These are phyloP conservation scores for Melaleuca quinquenervia DNA, from an alignment of 345 rosid species.

Conservation along the genomic window DNA sequence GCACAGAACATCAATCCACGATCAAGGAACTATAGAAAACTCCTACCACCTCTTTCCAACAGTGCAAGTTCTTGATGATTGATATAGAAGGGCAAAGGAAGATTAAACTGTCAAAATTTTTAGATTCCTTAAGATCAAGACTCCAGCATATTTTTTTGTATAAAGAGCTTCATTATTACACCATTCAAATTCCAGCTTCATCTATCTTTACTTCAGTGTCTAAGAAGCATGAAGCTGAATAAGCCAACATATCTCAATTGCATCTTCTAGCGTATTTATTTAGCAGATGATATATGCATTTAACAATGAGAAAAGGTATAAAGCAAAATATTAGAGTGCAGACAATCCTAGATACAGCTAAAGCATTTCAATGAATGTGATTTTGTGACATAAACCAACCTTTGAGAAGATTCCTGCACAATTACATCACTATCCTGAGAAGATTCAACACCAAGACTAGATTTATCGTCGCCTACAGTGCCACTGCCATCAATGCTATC, in stretches of 20 bases:
- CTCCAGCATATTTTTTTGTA: background rate
- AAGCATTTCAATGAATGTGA: background rate
- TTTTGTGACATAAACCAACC: conserved; percentile 35
- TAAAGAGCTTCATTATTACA: background rate
- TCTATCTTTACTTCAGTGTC: background rate
- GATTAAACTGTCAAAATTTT: background rate
- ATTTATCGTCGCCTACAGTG: conserved; percentile 17
- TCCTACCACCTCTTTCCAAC: background rate
- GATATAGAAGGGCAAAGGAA: background rate
- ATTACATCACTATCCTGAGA: conserved; percentile 21
- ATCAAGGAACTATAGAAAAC: background rate
- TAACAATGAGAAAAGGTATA: background rate
- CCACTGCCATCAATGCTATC: conserved; percentile 15
- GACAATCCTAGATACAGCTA: background rate
- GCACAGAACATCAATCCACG: background rate
- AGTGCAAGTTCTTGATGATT: background rate
- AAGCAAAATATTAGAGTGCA: background rate
- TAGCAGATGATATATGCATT: background rate
- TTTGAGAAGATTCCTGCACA: conserved; percentile 34
- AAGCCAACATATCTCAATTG: background rate
- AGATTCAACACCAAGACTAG: conserved; percentile 21
- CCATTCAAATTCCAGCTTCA: background rate
- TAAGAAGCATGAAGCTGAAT: background rate
- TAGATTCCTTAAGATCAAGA: background rate
- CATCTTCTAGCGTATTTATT: background rate